phyloP scores from a whole-genome alignment of 148 eudicot genomes.

The Vaccinium myrtillus region DNA sequence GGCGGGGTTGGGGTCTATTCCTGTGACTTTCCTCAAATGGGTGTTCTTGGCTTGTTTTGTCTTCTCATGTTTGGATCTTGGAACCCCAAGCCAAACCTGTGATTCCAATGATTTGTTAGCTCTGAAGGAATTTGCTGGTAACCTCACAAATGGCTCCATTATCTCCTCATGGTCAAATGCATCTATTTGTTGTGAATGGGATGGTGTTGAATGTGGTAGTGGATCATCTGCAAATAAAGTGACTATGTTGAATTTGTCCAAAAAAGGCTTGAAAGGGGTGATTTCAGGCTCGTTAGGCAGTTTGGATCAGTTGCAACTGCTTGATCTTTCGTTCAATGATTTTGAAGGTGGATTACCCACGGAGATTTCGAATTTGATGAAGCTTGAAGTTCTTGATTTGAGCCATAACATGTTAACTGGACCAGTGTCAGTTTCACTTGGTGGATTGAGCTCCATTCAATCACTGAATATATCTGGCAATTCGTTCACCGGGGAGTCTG shows the following conservation, averaged over 20 bases:
- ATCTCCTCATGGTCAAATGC: slow-evolving; percentile 44
- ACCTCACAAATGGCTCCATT: slow-evolving; percentile 54
- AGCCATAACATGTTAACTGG: slow-evolving; percentile 58
- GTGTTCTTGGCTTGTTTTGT: slow-evolving; percentile 47
- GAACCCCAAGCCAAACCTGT: slow-evolving; percentile 47
- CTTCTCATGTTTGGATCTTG: slow-evolving; percentile 35
- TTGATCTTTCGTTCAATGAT: slow-evolving; percentile 69
- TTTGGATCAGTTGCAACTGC: slow-evolving; percentile 45
- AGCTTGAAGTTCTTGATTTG: slow-evolving; percentile 56
- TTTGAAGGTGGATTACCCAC: slow-evolving; percentile 59
- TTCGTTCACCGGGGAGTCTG: slow-evolving; percentile 52
- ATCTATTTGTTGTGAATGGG: slow-evolving; percentile 69
- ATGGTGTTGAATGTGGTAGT: slow-evolving; percentile 64
- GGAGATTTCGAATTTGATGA: slow-evolving; percentile 49
- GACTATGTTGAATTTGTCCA: slow-evolving; percentile 38
- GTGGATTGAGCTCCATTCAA: slow-evolving; percentile 38
- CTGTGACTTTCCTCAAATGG: slow-evolving; percentile 41
- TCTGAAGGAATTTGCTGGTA: slow-evolving; percentile 63
- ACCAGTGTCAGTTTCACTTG: slow-evolving; percentile 33
- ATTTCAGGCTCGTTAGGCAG: slow-evolving; percentile 52
- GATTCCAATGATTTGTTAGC: slow-evolving; percentile 59
- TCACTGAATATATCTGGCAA: slow-evolving; percentile 65
- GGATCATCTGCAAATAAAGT: slow-evolving; percentile 46
- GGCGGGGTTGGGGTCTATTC: slow-evolving; percentile 27
- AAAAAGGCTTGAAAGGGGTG: slow-evolving; percentile 52